Percentiles rank a stretch among this genome's conserved stretches.
Evolutionary conservation across 495 filamentous ascomycete species (phyloP).

Genomic region (Podospora appendiculata): DNA sequence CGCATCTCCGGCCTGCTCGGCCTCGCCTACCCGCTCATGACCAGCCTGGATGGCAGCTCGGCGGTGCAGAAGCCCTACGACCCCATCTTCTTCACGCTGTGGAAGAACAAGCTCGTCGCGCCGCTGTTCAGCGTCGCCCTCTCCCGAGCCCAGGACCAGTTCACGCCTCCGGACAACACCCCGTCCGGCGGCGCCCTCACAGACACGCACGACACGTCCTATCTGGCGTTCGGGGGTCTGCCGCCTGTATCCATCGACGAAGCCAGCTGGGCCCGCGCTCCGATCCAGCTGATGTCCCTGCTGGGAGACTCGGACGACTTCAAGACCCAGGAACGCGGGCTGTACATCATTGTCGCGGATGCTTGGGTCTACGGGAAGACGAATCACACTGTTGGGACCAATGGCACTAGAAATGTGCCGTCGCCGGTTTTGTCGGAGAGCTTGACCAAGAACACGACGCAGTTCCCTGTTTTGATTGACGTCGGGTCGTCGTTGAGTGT

Average conservation of each 20-base stretch:
- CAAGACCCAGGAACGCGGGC: slow-evolving; percentile 16
- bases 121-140: slow-evolving; percentile 49
- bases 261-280: slow-evolving; percentile 22
- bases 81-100: slow-evolving; percentile 51
- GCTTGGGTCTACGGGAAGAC: slow-evolving; percentile 16
- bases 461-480: slow-evolving; percentile 34
- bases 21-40: slow-evolving; percentile 49
- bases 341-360: slow-evolving; percentile 25
- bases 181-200: not conserved
- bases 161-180: not conserved
- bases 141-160: slow-evolving; percentile 8
- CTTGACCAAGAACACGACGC: slow-evolving; percentile 14
- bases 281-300: slow-evolving; percentile 19
- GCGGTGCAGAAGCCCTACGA: slow-evolving; percentile 33
- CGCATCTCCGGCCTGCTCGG: slow-evolving; percentile 47
- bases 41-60: slow-evolving; percentile 12
- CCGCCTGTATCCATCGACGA: slow-evolving; percentile 26
- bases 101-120: slow-evolving; percentile 37
- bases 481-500: slow-evolving; percentile 31
- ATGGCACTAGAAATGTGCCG: not conserved
- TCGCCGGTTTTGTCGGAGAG: not conserved
- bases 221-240: slow-evolving; percentile 40
- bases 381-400: not conserved
- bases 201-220: not conserved
- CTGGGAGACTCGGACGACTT: slow-evolving; percentile 11